Evolutionary conservation across 75 land plant species (phyloP), one percentile per base, ranked within the genome.

Genomic region (Gnetum montanum): DNA sequence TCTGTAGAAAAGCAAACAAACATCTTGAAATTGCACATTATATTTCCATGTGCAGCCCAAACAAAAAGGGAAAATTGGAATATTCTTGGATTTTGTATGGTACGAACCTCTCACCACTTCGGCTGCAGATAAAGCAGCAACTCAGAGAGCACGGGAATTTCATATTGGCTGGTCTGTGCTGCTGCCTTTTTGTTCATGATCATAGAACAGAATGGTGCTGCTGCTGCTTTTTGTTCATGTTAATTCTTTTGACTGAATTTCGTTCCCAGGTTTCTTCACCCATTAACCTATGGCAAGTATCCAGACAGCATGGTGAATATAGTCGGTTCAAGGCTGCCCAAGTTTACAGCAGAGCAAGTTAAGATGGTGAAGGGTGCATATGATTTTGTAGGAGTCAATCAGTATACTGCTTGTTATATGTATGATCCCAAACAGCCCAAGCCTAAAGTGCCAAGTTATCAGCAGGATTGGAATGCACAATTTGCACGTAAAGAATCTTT

Each of bases 351-450:
- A 44, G 74, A 75, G 13, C 80, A 85, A 41, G 56, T 58, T 6
- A 60, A 61, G 30, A 63, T 78, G 72, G 82, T 83, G 4, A 86
- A 75, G 36, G 87, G 87, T 0, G 82, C 90, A 19, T 53, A 72
- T 1, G 90, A 86, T 45, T 79, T 44, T 46, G 40, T 86, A 28
- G 90, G 90, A 11, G 60, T 86, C 23, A 86, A 86, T 33, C 80
- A 83, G 13, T 83, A 83, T 44, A 86, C 90, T 0, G 27, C 80
- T 20, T 72, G 72, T 50, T 79, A 86, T 61, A 78, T 80, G 65
- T 69, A 59, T 57, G 75, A 77, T 43, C 64, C 70, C 11, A 65
- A 70, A 49, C 54, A 27, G 22, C 38, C 54, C 3, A 60, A 45
- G 46, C 50, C 64, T 23, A 56, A 59, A 4, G 45, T 31, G 13